Conservation (phyloP, 768 basidiomycete species). For the Suillus tomentosus region DNA sequence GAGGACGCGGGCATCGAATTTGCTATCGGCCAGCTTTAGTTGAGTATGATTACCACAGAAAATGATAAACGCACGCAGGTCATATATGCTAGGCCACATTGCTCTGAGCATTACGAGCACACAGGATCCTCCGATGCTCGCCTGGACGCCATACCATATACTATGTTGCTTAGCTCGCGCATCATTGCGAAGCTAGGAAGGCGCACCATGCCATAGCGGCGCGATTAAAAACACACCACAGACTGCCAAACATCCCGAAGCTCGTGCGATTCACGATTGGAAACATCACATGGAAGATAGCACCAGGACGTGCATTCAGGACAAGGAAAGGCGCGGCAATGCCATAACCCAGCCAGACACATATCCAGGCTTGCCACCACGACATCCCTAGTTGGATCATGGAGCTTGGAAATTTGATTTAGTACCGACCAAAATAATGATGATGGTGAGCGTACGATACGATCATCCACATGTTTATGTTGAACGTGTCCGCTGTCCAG, state of each 20-base stretch:
- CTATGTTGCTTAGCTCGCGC: constrained; percentile 34
- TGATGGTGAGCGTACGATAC: constrained; percentile 39
- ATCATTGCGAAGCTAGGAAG: constrained; percentile 18
- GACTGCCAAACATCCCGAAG: constrained; percentile 75
- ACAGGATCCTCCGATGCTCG: constrained; percentile 82
- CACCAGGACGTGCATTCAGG: constrained; percentile 76
- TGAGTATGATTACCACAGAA: background rate
- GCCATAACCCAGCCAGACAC: constrained; percentile 66
- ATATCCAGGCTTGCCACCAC: constrained; percentile 88
- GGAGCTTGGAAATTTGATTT: constrained; percentile 30
- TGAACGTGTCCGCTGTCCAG: constrained; percentile 84
- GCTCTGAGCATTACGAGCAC: constrained; percentile 72
- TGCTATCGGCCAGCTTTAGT: constrained; percentile 36
- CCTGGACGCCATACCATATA: constrained; percentile 79
- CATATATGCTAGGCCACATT: constrained; percentile 74
- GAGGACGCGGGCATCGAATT: constrained; percentile 72
- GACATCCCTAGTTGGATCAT: constrained; percentile 73
- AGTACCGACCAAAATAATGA: background rate
- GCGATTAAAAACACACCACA: constrained; percentile 80
- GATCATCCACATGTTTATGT: constrained; percentile 83
- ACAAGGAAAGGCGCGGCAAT: constrained; percentile 71
- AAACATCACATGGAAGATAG: constrained; percentile 75
- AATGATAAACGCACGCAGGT: constrained; percentile 47
- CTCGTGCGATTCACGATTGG: constrained; percentile 75
- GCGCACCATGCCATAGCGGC: constrained; percentile 72